Base-by-base conservation (phyloP, 2,329 filamentous ascomycete genomes). In the Aureobasidium sp. region DNA sequence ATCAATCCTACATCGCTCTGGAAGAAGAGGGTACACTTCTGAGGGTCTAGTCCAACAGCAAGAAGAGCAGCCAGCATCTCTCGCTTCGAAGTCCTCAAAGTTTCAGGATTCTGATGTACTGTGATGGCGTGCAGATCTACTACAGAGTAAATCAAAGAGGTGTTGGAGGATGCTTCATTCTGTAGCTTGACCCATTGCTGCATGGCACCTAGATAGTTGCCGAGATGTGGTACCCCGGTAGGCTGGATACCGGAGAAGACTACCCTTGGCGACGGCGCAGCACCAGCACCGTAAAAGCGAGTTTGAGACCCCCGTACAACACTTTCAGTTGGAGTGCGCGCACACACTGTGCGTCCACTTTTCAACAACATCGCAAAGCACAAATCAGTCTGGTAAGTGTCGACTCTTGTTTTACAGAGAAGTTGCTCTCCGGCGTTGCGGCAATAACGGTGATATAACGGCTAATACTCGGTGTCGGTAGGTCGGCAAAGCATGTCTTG, bases 171-270 rank as follows among this genome's bases (percentile, higher is more conserved):
- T 0, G 89, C 84, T 43, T 86, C 82, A 67, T 94, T 82, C 70
- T 99, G 95, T 10, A 98, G 84, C 67, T 86, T 85, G 54, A 92
- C 91, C 96, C 96, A 99, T 84, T 94, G 90, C 59, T 89, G 88
- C 64, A 99, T 82, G 20, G 96, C 96, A 31, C 96, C 96, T 15
- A 97, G 87, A 79, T 98, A 99, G 81, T 99, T 99, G 64, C 96
- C 96, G 36, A 99, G 82, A 78, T 99, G 96, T 18, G 96, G 96
- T 29, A 97, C 87, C 42, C 95, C 96, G 0, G 96, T 99, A 23
- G 96, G 96, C 79, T 99, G 96, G 72, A 99, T 99, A 62, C 95
- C 96, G 4, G 96, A 98, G 83, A 99, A 98, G 73, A 98, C 88
- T 67, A 91, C 84, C 64, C 84, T 75, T 23, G 51, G 25, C 5